Conservation (phyloP, 805 yeast genomes). For the Lipomyces lipofer region DNA sequence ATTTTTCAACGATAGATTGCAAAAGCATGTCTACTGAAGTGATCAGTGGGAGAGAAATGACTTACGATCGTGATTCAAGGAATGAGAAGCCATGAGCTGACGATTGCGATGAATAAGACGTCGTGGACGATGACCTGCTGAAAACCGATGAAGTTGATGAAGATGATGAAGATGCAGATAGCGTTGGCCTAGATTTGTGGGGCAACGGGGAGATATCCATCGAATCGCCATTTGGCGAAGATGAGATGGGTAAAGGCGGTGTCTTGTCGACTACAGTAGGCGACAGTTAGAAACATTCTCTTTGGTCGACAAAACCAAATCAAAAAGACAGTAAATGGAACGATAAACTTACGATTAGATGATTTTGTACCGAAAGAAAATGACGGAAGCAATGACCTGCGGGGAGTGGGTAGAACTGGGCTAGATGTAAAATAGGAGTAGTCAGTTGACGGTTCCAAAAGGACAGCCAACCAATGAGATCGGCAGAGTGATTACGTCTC, state of each 20-base stretch:
- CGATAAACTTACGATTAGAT: conserved; percentile 6
- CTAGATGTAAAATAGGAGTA: conserved; percentile 12
- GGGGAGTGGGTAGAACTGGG: conserved; percentile 40
- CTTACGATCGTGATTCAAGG: too few relatives aligned
- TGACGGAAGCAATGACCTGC: conserved; percentile 38
- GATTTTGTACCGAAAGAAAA: conserved; percentile 29
- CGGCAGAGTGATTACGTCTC: too few relatives aligned
- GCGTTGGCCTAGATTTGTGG: conserved; percentile 18
- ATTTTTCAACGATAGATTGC: too few relatives aligned
- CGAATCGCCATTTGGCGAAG: conserved; percentile 20
- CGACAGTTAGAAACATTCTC: background rate
- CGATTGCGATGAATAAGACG: too few relatives aligned
- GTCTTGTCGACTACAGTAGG: conserved; percentile 12
- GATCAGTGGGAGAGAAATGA: too few relatives aligned
- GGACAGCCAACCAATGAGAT: too few relatives aligned
- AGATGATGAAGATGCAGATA: conserved; percentile 20
- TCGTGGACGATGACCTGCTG: conserved; percentile 26
- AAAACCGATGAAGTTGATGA: conserved; percentile 25
- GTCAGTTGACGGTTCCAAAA: too few relatives aligned
- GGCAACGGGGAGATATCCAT: conserved; percentile 30
- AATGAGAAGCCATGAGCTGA: too few relatives aligned
- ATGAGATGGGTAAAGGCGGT: conserved; percentile 19
- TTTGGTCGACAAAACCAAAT: background rate
- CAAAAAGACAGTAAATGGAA: too few relatives aligned
- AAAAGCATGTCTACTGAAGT: too few relatives aligned